Percentiles rank a stretch among this genome's conserved stretches.
These are phyloP conservation scores for Suillus luteus DNA, from an alignment of 768 basidiomycete species.

Conservation along the genomic window DNA sequence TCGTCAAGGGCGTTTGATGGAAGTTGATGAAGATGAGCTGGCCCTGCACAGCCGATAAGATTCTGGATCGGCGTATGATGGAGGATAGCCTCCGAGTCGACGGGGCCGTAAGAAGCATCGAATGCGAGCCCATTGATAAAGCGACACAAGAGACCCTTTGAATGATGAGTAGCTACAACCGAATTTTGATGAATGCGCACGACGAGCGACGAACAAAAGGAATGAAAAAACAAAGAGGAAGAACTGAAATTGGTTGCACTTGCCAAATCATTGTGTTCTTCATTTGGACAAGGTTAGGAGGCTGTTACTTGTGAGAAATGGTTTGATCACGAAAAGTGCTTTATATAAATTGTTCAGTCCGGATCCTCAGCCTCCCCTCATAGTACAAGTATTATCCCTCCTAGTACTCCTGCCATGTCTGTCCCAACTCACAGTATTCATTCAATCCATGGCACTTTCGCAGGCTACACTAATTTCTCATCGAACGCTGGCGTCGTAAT, in stretches of 20 bases:
- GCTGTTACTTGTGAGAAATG: constrained; percentile 8
- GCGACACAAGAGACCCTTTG: neutral
- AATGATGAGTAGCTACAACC: neutral
- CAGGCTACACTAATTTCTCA: constrained; percentile 25
- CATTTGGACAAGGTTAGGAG: constrained; percentile 2
- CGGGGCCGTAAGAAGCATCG: neutral
- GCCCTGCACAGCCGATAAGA: constrained; percentile 6
- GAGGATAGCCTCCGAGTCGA: neutral
- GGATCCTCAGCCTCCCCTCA: neutral
- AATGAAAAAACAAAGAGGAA: constrained; percentile 16
- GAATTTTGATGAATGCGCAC: neutral
- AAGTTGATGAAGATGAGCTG: neutral
- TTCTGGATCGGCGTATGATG: neutral
- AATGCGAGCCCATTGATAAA: neutral
- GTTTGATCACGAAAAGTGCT: neutral
- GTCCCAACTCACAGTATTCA: constrained; percentile 30
- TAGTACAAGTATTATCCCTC: constrained; percentile 7
- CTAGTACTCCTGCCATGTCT: constrained; percentile 23
- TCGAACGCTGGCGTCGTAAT: constrained; percentile 32
- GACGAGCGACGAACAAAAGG: constrained; percentile 15
- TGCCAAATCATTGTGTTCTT: constrained; percentile 17
- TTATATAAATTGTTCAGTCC: constrained; percentile 9
- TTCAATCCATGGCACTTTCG: constrained; percentile 35
- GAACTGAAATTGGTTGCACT: constrained; percentile 21
- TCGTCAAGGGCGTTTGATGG: neutral